A percentile compares a stretch with the other conserved stretches of the same genome.
phyloP scores from a whole-genome alignment of 2,329 filamentous ascomycete genomes.

The Alternaria metachromatica region DNA sequence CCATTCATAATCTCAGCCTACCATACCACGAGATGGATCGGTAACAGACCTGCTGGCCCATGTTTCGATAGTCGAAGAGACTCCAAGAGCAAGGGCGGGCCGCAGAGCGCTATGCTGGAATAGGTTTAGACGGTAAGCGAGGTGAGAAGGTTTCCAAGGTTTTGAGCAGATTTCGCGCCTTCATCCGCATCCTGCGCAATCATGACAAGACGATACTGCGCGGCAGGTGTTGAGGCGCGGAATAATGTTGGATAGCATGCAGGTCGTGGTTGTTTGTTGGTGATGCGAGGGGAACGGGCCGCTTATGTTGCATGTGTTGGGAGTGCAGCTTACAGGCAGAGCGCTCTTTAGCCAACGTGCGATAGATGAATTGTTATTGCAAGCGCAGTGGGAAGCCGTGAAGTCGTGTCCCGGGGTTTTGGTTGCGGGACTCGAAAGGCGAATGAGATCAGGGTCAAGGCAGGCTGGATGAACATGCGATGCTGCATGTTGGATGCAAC shows the following conservation, averaged over 20 bases:
- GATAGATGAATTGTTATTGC: constrained; percentile 17
- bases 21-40: neutral
- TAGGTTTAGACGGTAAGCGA: constrained; percentile 13
- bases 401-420: neutral
- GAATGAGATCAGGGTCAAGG: constrained; percentile 1
- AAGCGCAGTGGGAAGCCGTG: neutral
- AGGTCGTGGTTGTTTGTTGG: neutral
- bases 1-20: neutral
- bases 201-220: neutral
- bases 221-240: neutral
- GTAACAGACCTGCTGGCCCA: neutral
- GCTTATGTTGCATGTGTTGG: constrained; percentile 15
- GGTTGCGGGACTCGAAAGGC: neutral
- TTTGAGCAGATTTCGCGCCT: constrained; percentile 28
- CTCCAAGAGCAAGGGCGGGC: neutral
- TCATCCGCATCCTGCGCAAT: constrained; percentile 2
- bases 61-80: neutral
- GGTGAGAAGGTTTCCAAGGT: constrained; percentile 21
- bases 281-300: constrained; percentile 8
- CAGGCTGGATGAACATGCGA: neutral
- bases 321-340: constrained; percentile 5
- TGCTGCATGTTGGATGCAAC: neutral
- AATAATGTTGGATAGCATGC: neutral
- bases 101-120: constrained; percentile 15
- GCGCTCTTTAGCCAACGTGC: constrained; percentile 14